Conservation (phyloP, 176 grass and related monocot species). For the Panicum miliaceum region DNA sequence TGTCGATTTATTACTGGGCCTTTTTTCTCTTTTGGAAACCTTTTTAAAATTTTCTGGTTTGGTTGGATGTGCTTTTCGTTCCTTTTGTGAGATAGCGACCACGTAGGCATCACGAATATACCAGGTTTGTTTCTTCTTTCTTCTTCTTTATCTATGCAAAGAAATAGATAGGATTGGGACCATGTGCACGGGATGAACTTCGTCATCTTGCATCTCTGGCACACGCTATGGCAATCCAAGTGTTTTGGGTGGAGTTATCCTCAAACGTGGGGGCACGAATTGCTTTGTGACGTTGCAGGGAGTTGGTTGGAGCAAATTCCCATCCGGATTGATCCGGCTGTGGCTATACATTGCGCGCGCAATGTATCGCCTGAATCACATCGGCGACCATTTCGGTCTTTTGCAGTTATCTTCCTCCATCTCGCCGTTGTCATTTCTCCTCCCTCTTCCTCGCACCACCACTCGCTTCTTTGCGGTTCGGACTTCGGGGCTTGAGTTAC, state of each 20-base stretch:
- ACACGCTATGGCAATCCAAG: neutral
- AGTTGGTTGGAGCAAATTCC: neutral
- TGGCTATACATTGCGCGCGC: no score
- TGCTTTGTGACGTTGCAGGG: neutral
- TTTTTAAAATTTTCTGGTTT: neutral
- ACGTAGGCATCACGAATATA: slow-evolving; percentile 8
- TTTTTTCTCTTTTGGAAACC: neutral
- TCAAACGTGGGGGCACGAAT: neutral
- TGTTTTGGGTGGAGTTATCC: slow-evolving; percentile 10
- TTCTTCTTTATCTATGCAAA: neutral
- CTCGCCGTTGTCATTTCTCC: no score
- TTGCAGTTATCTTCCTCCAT: no score
- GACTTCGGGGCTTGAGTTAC: no score
- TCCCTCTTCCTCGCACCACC: no score
- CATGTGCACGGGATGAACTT: neutral
- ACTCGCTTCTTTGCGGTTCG: no score
- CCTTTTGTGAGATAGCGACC: neutral
- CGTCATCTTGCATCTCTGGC: neutral
- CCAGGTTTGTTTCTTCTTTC: neutral
- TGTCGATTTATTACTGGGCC: neutral
- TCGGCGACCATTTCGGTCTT: no score
- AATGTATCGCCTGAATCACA: no score
- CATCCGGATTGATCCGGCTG: no score
- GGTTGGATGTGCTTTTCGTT: slow-evolving; percentile 12
- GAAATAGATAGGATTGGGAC: neutral